phyloP scores from a whole-genome alignment of 2,329 filamentous ascomycete genomes.

The Xylaria hypoxylon region DNA sequence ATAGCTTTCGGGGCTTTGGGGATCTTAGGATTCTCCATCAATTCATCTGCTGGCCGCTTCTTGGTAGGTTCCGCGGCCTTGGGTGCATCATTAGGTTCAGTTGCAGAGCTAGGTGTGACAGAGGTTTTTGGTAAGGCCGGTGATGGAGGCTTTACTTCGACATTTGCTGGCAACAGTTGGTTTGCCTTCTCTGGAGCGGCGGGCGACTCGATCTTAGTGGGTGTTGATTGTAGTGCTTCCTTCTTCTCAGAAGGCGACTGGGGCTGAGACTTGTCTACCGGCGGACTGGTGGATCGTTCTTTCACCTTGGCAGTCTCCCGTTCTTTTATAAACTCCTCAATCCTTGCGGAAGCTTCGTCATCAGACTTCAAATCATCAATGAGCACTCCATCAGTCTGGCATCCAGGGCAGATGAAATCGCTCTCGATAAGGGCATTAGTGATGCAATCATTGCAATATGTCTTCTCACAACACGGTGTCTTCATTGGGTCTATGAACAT shows the following conservation, averaged over 20 bases:
- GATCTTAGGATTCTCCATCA: conserved; percentile 71
- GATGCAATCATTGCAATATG: conserved; percentile 99
- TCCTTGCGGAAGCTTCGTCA: conserved; percentile 80
- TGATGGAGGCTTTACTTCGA: conserved; percentile 50
- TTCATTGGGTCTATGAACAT: conserved; percentile 99
- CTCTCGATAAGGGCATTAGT: conserved; percentile 98
- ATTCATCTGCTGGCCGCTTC: conserved; percentile 86
- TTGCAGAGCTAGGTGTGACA: conserved; percentile 44
- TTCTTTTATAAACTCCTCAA: conserved; percentile 77
- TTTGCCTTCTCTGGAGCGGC: conserved; percentile 47
- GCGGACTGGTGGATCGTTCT: conserved; percentile 62
- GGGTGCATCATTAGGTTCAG: conserved; percentile 40
- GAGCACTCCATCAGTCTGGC: conserved; percentile 88
- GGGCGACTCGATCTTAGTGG: conserved; percentile 50
- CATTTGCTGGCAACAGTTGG: conserved; percentile 43
- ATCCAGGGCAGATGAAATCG: conserved; percentile 95
- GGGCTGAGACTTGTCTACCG: conserved; percentile 51
- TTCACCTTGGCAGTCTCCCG: conserved; percentile 63
- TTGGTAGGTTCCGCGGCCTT: conserved; percentile 59
- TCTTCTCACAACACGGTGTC: conserved; percentile 97
- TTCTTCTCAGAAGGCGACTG: conserved; percentile 46
- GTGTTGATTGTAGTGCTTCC: conserved; percentile 53
- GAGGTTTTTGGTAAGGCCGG: conserved; percentile 42
- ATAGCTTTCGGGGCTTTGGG: conserved; percentile 75
- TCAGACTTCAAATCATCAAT: conserved; percentile 91